These are phyloP conservation scores for Gossypium longicalyx DNA, from an alignment of 345 rosid genomes.

Conservation along the genomic window DNA sequence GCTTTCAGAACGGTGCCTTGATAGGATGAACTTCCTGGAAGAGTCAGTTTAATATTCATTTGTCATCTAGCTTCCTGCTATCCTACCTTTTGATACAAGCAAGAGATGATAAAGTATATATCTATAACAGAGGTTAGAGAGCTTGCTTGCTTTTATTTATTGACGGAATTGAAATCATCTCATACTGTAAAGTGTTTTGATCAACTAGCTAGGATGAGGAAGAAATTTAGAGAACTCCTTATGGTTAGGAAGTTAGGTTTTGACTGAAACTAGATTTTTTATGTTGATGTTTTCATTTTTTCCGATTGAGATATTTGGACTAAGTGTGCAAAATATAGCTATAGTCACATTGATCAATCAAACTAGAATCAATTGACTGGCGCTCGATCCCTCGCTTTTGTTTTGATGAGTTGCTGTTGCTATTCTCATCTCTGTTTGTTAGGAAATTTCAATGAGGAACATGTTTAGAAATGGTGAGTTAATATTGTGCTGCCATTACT, in stretches of 20 bases:
- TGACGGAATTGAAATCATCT: background rate
- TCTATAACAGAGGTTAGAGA: background rate
- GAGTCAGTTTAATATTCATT: background rate
- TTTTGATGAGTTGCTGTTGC: constrained; percentile 29
- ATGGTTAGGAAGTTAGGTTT: background rate
- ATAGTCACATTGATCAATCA: background rate
- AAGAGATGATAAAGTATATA: background rate
- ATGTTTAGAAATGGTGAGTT: constrained; percentile 32
- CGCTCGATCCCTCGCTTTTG: constrained; percentile 15
- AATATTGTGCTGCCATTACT: constrained; percentile 30
- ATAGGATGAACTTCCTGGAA: background rate
- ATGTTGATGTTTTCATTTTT: background rate
- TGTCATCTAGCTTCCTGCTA: background rate
- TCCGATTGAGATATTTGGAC: background rate
- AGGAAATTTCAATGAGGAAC: constrained; percentile 26
- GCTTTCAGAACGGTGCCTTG: background rate
- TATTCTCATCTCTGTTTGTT: constrained; percentile 22
- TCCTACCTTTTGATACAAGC: background rate
- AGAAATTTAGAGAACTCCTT: background rate
- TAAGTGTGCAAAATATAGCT: background rate
- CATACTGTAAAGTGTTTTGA: background rate
- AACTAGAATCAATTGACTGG: constrained; percentile 17
- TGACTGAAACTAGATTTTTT: background rate
- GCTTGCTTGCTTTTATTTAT: background rate
- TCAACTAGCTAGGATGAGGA: background rate